Base-by-base conservation (phyloP, 345 rosid species). In the Heritiera littoralis region DNA sequence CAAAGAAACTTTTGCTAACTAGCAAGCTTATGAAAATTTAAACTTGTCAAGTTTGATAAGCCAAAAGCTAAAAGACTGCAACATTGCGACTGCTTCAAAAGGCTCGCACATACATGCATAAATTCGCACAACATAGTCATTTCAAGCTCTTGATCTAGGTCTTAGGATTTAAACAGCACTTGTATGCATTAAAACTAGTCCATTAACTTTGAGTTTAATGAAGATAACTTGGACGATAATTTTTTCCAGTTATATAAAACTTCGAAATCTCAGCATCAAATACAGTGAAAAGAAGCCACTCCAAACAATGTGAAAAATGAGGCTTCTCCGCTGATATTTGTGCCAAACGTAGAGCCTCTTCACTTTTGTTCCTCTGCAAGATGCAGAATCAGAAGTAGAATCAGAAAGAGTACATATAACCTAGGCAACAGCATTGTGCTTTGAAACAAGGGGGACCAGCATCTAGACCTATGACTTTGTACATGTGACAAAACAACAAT, bases 221-320 rank as follows among this genome's bases (percentile, higher is more conserved):
- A 78, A 18, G 56, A 59, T 71, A 46, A 45, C 17, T 20, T 45
- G 30, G 46, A 68, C 56, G 30, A 43, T 35, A 55, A 14, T 46
- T 63, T 66, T 67, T 40, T 23, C 66, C n/a, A 54, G 74, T 35
- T 71, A 73, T 6, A 83, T 74, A 72, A 79, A 89, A 96, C 98
- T 98, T 88, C 78, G 98, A 91, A 82, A 94, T 91, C 64, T 94
- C 98, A 59, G 99, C 95, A 81, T 96, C 99, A 81, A 96, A 96
- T 72, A 96, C 99, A 5, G 99, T 94, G 79, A 96, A 96, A 81
- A 94, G 97, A 89, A 94, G 97, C 99, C 97, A 96, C 85, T 96
- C 99, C 80, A 96, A 83, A 88, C 97, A 96, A 83, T 91, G 97
- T 66, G 95, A 92, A 86, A 96, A 96, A 78, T 96, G 99, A 82